These are phyloP conservation scores for Periconia sp. DNA, from an alignment of 2,329 filamentous ascomycete genomes.

Conservation along the genomic window DNA sequence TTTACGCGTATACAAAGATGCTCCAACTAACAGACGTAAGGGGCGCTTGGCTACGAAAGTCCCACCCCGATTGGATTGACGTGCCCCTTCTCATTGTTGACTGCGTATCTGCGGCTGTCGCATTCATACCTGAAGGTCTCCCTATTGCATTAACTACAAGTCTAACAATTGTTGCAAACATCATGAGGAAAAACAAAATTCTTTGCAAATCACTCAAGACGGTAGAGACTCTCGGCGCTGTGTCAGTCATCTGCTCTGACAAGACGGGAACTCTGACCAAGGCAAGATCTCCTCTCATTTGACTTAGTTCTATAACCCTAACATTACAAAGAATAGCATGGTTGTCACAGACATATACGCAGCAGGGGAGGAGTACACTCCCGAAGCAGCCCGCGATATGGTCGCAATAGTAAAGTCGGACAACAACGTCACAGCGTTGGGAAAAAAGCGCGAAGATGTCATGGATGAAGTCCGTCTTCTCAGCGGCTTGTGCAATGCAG, in stretches of 20 bases:
- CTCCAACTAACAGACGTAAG: conserved; percentile 40
- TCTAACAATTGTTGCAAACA: conserved; percentile 73
- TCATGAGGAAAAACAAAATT: conserved; percentile 76
- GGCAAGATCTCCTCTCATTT: conserved; percentile 15
- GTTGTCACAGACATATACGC: conserved; percentile 69
- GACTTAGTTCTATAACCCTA: background rate
- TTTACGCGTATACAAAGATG: background rate
- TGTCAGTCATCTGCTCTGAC: conserved; percentile 74
- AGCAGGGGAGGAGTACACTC: conserved; percentile 54
- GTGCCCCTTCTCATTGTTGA: conserved; percentile 72
- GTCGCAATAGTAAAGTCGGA: conserved; percentile 37
- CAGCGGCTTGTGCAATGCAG: conserved; percentile 71
- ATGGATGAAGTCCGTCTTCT: conserved; percentile 61
- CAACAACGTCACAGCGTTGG: conserved; percentile 32
- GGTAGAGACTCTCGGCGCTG: conserved; percentile 72
- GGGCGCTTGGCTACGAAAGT: conserved; percentile 68
- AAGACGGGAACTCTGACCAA: conserved; percentile 72
- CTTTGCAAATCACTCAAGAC: conserved; percentile 80
- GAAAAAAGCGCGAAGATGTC: conserved; percentile 29
- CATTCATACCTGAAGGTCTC: conserved; percentile 69
- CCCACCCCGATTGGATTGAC: conserved; percentile 70
- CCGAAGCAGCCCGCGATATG: conserved; percentile 52
- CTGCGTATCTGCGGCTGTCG: conserved; percentile 69
- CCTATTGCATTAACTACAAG: conserved; percentile 53
- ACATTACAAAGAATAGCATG: conserved; percentile 66